phyloP scores from a whole-genome alignment of 1,284 basidiomycete species.

The Papiliotrema fonsecae region DNA sequence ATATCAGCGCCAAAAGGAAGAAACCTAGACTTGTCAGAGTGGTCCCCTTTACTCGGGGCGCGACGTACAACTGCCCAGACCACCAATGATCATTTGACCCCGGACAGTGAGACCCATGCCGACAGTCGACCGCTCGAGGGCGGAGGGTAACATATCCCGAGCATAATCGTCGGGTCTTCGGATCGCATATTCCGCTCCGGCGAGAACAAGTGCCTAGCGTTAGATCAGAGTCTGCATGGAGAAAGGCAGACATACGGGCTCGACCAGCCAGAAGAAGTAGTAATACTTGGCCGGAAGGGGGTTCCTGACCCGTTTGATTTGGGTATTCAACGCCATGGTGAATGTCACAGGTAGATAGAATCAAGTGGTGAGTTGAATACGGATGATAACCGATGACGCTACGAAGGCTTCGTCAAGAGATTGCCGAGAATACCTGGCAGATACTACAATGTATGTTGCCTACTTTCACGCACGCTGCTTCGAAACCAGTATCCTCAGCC shows the following conservation, averaged over 20 bases:
- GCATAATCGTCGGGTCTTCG: conserved; percentile 38
- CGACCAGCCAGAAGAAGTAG: conserved; percentile 17
- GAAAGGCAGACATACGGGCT: conserved; percentile 10
- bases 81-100: conserved; percentile 38
- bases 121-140: conserved; percentile 20
- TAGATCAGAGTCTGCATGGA: neutral
- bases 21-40: conserved; percentile 32
- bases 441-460: too few relatives aligned
- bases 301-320: neutral
- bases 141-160: conserved; percentile 30
- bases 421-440: too few relatives aligned
- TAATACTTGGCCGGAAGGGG: conserved; percentile 12
- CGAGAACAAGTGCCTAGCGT: conserved; percentile 34
- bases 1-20: conserved; percentile 45
- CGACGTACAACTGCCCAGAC: conserved; percentile 47
- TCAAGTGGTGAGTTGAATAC: too few relatives aligned
- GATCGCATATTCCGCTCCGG: conserved; percentile 43
- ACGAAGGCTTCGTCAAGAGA: too few relatives aligned
- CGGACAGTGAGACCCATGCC: conserved; percentile 27
- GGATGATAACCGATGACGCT: too few relatives aligned
- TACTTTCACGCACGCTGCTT: too few relatives aligned
- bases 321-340: neutral
- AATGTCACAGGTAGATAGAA: too few relatives aligned
- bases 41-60: neutral
- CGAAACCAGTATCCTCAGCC: too few relatives aligned